Percentiles rank a stretch among this genome's conserved stretches.
These are phyloP conservation scores for Hortiboletus flavorubellus DNA, from an alignment of 768 basidiomycete genomes.

Conservation along the genomic window DNA sequence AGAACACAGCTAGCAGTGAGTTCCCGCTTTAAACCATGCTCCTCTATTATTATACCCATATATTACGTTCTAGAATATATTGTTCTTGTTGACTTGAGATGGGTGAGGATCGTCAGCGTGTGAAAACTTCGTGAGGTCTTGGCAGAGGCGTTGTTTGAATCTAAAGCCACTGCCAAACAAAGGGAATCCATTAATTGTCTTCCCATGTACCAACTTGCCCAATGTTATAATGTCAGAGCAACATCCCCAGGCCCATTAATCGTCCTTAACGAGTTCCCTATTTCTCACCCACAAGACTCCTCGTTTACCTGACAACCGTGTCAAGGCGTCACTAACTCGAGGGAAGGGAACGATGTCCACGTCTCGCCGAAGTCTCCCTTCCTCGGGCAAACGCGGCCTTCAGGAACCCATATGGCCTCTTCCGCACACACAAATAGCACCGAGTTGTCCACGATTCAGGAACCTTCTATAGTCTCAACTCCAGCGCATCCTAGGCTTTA, in stretches of 20 bases:
- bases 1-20: too few relatives aligned
- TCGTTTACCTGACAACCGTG: too few relatives aligned
- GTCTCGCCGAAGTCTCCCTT: conserved; percentile 21
- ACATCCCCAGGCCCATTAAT: neutral
- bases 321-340: neutral
- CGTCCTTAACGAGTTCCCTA: neutral
- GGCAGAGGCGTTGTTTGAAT: conserved; percentile 16
- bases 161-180: conserved; percentile 14
- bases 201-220: conserved; percentile 8
- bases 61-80: neutral
- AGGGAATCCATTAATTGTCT: conserved; percentile 8
- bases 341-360: conserved; percentile 23
- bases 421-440: conserved; percentile 2
- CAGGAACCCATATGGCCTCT: conserved; percentile 8
- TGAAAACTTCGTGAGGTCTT: neutral
- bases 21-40: too few relatives aligned
- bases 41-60: conserved; percentile 10
- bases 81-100: neutral
- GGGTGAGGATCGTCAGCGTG: neutral
- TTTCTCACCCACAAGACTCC: too few relatives aligned
- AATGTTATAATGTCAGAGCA: neutral
- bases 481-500: conserved; percentile 22
- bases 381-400: conserved; percentile 23
- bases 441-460: conserved; percentile 16
- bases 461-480: conserved; percentile 19